Conservation (phyloP, 78 protist genomes). For the Pigoraptor vietnamica region DNA sequence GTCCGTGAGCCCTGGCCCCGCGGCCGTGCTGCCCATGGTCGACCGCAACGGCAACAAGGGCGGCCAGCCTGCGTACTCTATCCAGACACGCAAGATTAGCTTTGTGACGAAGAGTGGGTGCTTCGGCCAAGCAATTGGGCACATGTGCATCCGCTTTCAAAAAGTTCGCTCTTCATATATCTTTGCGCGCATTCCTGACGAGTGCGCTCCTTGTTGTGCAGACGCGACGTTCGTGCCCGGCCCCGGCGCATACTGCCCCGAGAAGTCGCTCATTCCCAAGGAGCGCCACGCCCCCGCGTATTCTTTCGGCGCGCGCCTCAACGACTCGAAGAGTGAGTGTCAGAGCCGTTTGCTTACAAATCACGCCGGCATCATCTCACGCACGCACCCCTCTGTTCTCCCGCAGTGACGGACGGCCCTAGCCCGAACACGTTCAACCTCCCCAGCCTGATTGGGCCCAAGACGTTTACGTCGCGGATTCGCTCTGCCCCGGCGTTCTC, state of each 20-base stretch:
- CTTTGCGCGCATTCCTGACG: too few relatives aligned
- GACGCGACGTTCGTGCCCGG: background rate
- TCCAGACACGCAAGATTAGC: background rate
- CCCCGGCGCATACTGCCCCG: background rate
- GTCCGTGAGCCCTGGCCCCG: background rate
- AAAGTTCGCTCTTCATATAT: too few relatives aligned
- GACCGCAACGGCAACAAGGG: background rate
- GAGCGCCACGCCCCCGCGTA: background rate
- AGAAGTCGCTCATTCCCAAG: background rate
- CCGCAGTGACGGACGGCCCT: background rate
- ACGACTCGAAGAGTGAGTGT: background rate
- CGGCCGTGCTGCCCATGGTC: background rate
- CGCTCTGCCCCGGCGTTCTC: background rate
- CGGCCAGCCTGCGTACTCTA: background rate
- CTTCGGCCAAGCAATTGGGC: background rate
- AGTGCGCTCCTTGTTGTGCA: too few relatives aligned
- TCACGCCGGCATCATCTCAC: too few relatives aligned
- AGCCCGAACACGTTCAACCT: background rate
- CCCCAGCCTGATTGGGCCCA: background rate
- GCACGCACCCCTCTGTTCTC: too few relatives aligned
- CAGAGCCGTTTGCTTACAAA: background rate
- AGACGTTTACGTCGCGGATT: background rate
- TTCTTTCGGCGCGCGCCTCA: background rate
- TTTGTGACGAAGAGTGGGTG: background rate
- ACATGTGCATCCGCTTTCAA: too few relatives aligned